A percentile compares a stretch with the other conserved stretches of the same genome.
Conservation (phyloP, 2,329 filamentous ascomycete genomes). For the Daldinia eschscholtzii region DNA sequence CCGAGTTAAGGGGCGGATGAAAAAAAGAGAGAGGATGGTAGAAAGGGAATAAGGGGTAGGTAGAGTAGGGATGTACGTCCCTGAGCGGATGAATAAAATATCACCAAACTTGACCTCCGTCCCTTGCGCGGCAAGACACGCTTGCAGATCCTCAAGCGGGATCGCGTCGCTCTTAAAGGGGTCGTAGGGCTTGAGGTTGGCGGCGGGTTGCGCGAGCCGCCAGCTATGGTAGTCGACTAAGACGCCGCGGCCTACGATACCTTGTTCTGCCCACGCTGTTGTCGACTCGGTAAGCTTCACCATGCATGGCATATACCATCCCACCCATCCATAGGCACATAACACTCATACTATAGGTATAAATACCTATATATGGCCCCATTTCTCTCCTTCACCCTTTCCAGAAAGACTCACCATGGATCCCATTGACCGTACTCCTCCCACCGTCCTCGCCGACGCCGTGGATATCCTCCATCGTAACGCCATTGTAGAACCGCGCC, state of each 20-base stretch:
- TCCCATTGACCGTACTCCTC: slow-evolving; percentile 57
- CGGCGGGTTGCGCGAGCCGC: slow-evolving; percentile 55
- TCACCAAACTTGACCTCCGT: slow-evolving; percentile 65
- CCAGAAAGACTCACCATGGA: slow-evolving; percentile 50
- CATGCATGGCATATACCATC: neutral
- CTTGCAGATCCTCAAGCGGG: slow-evolving; percentile 57
- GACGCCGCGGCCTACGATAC: slow-evolving; percentile 68
- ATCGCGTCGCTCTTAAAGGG: slow-evolving; percentile 53
- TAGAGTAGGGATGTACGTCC: slow-evolving; percentile 38
- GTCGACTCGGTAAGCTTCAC: neutral
- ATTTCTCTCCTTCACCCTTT: no score
- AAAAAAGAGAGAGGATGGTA: neutral
- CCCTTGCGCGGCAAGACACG: slow-evolving; percentile 60
- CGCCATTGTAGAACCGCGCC: slow-evolving; percentile 53
- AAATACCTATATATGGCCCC: neutral
- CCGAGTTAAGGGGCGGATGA: neutral
- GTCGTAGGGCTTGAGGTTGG: slow-evolving; percentile 49
- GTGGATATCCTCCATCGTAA: slow-evolving; percentile 58
- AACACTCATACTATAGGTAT: neutral
- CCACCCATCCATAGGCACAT: no score
- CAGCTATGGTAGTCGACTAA: slow-evolving; percentile 66
- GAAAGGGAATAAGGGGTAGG: neutral
- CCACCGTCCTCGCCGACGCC: slow-evolving; percentile 47
- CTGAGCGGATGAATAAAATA: slow-evolving; percentile 61
- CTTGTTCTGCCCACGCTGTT: slow-evolving; percentile 63